A percentile compares a stretch with the other conserved stretches of the same genome.
These are phyloP conservation scores for Didymella pomorum DNA, from an alignment of 2,329 filamentous ascomycete genomes.

Conservation along the genomic window DNA sequence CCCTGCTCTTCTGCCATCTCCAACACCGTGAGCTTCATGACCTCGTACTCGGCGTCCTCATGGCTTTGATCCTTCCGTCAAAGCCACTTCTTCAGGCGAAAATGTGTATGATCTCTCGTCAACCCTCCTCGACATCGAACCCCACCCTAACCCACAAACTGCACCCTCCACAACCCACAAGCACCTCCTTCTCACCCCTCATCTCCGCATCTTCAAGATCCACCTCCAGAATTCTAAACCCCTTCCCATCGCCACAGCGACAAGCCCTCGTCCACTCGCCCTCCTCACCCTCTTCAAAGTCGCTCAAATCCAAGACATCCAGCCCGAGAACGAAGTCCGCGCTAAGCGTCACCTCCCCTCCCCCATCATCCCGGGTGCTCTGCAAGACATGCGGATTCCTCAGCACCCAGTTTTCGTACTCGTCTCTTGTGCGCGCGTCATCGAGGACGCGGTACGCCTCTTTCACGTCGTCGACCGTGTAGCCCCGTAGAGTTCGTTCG, in stretches of 20 bases:
- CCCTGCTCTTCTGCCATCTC: too few species aligned
- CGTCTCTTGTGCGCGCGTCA: conserved; percentile 52
- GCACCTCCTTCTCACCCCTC: conserved; percentile 64
- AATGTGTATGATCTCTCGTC: conserved; percentile 5
- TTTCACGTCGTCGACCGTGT: conserved; percentile 66
- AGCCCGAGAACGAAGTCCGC: conserved; percentile 56
- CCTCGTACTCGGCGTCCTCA: too few species aligned
- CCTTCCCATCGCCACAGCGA: conserved; percentile 65
- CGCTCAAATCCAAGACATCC: conserved; percentile 66
- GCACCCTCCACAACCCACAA: conserved; percentile 68
- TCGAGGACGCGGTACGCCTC: conserved; percentile 65
- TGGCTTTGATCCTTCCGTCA: too few species aligned
- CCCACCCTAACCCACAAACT: conserved; percentile 69
- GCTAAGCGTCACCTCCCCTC: conserved; percentile 11
- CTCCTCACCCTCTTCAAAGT: conserved; percentile 43
- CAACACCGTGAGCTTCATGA: background rate
- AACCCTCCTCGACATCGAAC: conserved; percentile 61
- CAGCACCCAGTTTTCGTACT: conserved; percentile 50
- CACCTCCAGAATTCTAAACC: conserved; percentile 63
- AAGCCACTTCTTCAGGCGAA: background rate
- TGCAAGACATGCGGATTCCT: conserved; percentile 13
- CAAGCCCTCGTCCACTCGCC: conserved; percentile 62
- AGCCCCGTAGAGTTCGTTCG: background rate
- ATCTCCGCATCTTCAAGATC: conserved; percentile 62
- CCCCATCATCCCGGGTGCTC: background rate